phyloP scores from a whole-genome alignment of 1,284 basidiomycete species.

The Ganoderma lingzhi region DNA sequence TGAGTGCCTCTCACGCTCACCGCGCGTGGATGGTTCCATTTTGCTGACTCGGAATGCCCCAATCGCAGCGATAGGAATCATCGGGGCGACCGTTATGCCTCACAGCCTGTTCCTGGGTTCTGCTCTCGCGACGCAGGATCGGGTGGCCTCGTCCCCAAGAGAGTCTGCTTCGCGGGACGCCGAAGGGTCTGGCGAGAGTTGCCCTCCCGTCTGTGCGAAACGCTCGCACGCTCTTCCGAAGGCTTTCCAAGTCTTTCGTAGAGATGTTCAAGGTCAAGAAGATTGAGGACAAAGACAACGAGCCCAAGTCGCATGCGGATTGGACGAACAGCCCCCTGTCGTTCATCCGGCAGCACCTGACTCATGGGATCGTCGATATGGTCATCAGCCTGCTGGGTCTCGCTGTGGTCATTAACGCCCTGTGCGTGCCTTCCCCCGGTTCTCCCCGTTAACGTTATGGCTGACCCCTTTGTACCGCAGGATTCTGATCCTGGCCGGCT shows the following conservation, averaged over 20 bases:
- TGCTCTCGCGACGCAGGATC: constrained; percentile 83
- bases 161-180: not conserved
- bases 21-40: constrained; percentile 10
- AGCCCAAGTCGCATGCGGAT: constrained; percentile 31
- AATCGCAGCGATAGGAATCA: constrained; percentile 75
- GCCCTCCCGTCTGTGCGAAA: constrained; percentile 3
- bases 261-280: constrained; percentile 1
- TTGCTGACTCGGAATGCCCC: not conserved
- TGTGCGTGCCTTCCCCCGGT: constrained; percentile 51
- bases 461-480: constrained; percentile 44
- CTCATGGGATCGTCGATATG: constrained; percentile 77
- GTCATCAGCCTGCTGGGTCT: constrained; percentile 75
- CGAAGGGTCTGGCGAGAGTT: not conserved
- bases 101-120: constrained; percentile 93
- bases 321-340: constrained; percentile 69
- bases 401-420: constrained; percentile 86
- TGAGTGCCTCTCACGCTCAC: constrained; percentile 42
- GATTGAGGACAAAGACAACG: not conserved
- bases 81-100: constrained; percentile 90
- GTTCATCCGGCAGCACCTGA: constrained; percentile 81
- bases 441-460: not conserved
- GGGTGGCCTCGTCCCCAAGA: constrained; percentile 47
- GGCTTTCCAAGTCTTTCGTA: not conserved
- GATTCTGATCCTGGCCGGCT: constrained; percentile 71
- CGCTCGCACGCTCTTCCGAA: constrained; percentile 1